Conservation (phyloP, 2,329 filamentous ascomycete species). For the Botrytis tulipae region DNA sequence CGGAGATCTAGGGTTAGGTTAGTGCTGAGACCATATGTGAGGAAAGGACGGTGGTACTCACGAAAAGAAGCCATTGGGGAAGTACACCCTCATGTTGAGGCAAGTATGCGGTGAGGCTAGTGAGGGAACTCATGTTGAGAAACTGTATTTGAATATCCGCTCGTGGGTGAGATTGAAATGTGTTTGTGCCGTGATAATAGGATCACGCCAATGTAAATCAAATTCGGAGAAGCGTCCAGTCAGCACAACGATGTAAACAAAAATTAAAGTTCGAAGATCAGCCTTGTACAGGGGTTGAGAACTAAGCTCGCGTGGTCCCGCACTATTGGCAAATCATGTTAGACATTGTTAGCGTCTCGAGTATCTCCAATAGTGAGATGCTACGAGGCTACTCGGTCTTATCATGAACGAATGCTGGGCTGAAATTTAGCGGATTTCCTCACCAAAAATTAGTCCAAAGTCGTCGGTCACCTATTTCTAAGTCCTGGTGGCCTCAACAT, state of each 20-base stretch:
- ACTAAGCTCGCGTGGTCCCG: neutral
- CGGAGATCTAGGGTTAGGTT: slow-evolving; percentile 61
- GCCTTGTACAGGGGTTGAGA: neutral
- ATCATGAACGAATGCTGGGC: neutral
- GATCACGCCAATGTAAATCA: neutral
- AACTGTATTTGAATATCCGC: neutral
- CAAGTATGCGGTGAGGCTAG: slow-evolving; percentile 31
- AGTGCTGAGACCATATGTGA: neutral
- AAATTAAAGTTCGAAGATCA: neutral
- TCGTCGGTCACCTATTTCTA: neutral
- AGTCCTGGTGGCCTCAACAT: slow-evolving; percentile 5
- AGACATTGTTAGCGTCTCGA: neutral
- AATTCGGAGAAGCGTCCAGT: neutral
- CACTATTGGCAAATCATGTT: neutral
- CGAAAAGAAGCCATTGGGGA: slow-evolving; percentile 65
- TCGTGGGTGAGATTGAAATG: neutral
- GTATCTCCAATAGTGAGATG: neutral
- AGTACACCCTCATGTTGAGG: slow-evolving; percentile 48
- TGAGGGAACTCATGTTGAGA: slow-evolving; percentile 25
- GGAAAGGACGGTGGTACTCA: slow-evolving; percentile 39
- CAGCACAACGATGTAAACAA: neutral
- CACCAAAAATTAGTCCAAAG: neutral
- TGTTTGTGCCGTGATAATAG: neutral
- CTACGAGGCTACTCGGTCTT: slow-evolving; percentile 3
- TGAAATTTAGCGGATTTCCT: neutral